These are phyloP conservation scores for Clonostachys chloroleuca DNA, from an alignment of 2,329 filamentous ascomycete genomes.

Conservation along the genomic window DNA sequence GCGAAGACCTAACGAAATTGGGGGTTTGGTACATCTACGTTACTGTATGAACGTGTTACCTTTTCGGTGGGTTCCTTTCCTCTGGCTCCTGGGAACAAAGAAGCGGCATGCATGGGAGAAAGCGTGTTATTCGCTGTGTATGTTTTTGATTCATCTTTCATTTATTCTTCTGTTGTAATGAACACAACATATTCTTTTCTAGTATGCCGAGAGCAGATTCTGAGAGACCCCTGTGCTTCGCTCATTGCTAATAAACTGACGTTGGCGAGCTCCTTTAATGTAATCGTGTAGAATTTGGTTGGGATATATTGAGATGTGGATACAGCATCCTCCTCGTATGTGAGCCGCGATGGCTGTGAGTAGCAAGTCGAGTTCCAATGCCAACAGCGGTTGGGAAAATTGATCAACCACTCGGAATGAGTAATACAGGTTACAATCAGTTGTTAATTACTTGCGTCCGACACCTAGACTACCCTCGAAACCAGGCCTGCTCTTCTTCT, in stretches of 20 bases:
- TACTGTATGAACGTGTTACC: not conserved
- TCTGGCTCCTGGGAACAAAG: not conserved
- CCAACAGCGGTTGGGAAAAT: too few species aligned
- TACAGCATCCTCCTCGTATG: too few species aligned
- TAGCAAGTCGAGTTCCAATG: too few species aligned
- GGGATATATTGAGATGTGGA: too few species aligned
- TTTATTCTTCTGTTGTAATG: not conserved
- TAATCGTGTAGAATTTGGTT: too few species aligned
- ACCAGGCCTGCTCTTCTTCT: slow-evolving; percentile 52
- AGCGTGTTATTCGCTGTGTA: slow-evolving; percentile 1
- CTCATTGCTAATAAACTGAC: too few species aligned
- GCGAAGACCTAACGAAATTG: not conserved
- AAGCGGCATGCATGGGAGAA: not conserved
- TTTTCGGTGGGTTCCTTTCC: not conserved
- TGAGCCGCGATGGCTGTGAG: too few species aligned
- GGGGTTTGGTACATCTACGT: not conserved
- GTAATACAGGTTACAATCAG: too few species aligned
- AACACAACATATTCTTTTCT: not conserved
- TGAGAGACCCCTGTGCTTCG: too few species aligned
- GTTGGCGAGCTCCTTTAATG: too few species aligned
- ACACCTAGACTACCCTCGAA: slow-evolving; percentile 66
- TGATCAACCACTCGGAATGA: too few species aligned
- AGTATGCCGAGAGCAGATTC: too few species aligned
- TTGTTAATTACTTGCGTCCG: slow-evolving; percentile 37
- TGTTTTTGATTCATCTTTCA: not conserved